Conservation (phyloP, 805 yeast genomes). For the Monosporozyma aquatica region DNA sequence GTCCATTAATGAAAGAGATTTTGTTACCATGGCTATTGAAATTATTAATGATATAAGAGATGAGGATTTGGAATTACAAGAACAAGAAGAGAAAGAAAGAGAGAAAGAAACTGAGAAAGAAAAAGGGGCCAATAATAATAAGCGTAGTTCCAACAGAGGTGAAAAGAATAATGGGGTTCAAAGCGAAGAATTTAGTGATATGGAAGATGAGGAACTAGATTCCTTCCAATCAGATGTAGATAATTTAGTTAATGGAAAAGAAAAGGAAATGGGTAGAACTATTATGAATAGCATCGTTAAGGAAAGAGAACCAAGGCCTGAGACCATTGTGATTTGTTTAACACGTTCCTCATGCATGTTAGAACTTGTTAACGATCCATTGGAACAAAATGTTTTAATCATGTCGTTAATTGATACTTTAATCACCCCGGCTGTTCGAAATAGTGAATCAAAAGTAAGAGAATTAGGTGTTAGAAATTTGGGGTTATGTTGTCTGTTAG, state of each 20-base stretch:
- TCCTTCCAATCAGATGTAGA: constrained; percentile 42
- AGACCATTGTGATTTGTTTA: constrained; percentile 53
- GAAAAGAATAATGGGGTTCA: constrained; percentile 18
- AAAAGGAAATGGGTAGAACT: constrained; percentile 4
- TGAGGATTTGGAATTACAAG: constrained; percentile 38
- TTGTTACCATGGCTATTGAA: constrained; percentile 76
- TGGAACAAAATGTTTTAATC: constrained; percentile 55
- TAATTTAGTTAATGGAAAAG: constrained; percentile 21
- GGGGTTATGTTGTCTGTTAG: constrained; percentile 72
- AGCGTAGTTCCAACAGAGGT: constrained; percentile 21
- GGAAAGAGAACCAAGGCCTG: constrained; percentile 31
- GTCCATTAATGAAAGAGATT: constrained; percentile 75
- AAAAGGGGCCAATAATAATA: constrained; percentile 14
- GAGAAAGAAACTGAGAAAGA: constrained; percentile 10
- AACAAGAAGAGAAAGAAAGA: constrained; percentile 17
- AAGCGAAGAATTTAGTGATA: constrained; percentile 18
- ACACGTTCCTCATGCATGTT: constrained; percentile 60
- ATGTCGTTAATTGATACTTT: constrained; percentile 66
- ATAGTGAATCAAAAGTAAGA: constrained; percentile 44
- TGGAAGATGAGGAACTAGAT: constrained; percentile 33
- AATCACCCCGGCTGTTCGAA: constrained; percentile 68
- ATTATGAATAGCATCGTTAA: constrained; percentile 20
- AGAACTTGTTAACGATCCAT: constrained; percentile 54
- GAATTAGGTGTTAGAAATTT: constrained; percentile 64
- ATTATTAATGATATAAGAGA: constrained; percentile 79